A percentile compares a stretch with the other conserved stretches of the same genome.
Conservation (phyloP, 441 rosid genomes). For the Gossypium davidsonii region DNA sequence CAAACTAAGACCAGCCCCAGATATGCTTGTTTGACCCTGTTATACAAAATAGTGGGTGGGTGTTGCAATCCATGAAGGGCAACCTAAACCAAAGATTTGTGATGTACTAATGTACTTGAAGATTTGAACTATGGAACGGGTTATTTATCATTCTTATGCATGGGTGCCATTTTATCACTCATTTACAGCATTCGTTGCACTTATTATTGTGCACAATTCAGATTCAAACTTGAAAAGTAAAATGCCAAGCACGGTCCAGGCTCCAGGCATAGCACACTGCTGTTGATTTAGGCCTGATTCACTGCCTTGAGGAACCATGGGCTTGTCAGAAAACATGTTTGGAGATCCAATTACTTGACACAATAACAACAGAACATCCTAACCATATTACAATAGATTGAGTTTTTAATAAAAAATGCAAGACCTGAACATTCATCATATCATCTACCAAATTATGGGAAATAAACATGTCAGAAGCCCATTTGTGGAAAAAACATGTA, state of each 20-base stretch:
- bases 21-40: not conserved
- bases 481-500: not conserved
- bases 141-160: not conserved
- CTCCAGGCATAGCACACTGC: not conserved
- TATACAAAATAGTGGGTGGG: not conserved
- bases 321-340: not conserved
- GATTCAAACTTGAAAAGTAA: not conserved
- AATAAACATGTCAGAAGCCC: too few species aligned
- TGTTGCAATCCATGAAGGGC: not conserved
- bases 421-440: not conserved
- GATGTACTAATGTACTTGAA: not conserved
- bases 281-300: not conserved
- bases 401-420: not conserved
- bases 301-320: not conserved
- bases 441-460: not conserved
- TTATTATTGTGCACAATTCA: not conserved
- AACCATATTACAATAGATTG: conserved; percentile 10
- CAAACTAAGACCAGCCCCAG: not conserved
- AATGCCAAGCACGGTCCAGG: not conserved
- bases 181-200: not conserved
- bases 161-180: not conserved
- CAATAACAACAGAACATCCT: not conserved
- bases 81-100: not conserved
- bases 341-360: not conserved
- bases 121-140: not conserved